A percentile compares a stretch with the other conserved stretches of the same genome.
These are phyloP conservation scores for Psidium guajava DNA, from an alignment of 345 rosid genomes.

Conservation along the genomic window DNA sequence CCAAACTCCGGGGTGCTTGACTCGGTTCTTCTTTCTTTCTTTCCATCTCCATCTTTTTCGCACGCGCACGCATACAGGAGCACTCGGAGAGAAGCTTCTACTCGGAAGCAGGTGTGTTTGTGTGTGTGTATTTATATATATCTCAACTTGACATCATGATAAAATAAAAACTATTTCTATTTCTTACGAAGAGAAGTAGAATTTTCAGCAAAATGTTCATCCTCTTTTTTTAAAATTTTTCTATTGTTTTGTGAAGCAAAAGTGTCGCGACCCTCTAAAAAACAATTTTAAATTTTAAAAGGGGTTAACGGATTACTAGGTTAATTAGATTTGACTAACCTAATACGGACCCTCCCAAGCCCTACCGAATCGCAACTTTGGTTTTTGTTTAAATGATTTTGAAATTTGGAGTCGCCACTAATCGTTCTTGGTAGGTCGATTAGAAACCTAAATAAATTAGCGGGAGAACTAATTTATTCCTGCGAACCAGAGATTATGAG, in stretches of 20 bases:
- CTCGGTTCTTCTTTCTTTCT: not conserved
- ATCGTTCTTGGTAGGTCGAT: too few species aligned
- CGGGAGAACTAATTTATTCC: too few species aligned
- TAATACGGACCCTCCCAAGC: too few species aligned
- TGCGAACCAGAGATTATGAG: too few species aligned
- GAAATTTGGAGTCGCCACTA: too few species aligned
- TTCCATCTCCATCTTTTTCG: not conserved
- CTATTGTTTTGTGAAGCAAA: not conserved
- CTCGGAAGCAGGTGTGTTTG: not conserved
- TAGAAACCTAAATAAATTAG: too few species aligned
- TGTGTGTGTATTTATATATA: not conserved
- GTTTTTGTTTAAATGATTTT: too few species aligned
- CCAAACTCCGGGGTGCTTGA: not conserved
- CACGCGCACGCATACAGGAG: fast-evolving
- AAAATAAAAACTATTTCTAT: not conserved
- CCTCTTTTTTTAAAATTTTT: not conserved
- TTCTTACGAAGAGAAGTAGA: not conserved
- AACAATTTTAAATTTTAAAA: too few species aligned
- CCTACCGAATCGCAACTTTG: too few species aligned
- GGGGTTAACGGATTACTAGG: too few species aligned
- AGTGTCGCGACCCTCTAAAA: too few species aligned
- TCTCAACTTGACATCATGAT: not conserved
- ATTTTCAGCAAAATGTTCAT: not conserved
- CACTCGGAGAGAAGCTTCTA: not conserved
- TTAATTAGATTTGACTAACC: too few species aligned